Base-by-base conservation (phyloP, 2,329 filamentous ascomycete species). In the Aureobasidium leucospermi region DNA sequence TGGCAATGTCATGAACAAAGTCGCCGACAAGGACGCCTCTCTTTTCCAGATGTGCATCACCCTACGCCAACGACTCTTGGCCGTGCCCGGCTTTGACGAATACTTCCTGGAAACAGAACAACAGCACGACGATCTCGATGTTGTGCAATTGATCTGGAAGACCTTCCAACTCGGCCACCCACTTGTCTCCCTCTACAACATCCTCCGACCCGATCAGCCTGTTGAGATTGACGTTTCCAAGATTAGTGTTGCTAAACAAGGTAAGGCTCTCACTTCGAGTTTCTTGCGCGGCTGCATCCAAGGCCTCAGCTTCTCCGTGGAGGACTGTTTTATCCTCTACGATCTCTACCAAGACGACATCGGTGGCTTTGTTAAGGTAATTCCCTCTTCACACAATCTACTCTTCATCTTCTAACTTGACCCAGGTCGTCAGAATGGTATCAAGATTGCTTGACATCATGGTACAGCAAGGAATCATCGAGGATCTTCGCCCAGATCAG, bases 1-100 rank as follows among this genome's bases (percentile, higher is more conserved):
- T 61, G 83, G 89, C 73, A 96, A 96, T 74, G 96, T 99, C 73
- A 96, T 99, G 80, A 99, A 99, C 76, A 89, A 93, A 74, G 89
- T 90, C 72, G 94, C 92, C 71, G 92, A 96, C 72, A 92, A 94
- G 65, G 90, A 89, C 59, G 83, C 87, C 61, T 96, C 92, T 10
- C 84, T 99, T 28, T 99, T 96, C 74, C 93, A 97, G 74, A 96
- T 96, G 73, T 97, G 94, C 73, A 82, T 96, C 65, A 85, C 87
- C 58, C 79, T 97, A 62, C 90, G 89, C 71, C 85, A 87, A 75
- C 85, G 94, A 63, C 79, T 99, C 62, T 81, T 85, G 59, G 87
- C 88, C 65, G 91, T 97, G 8, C 91, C 91, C 4, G 88, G 84
- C 61, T 96, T 97, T 70, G 85, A 90, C 63, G 57, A 53, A 3